Evolutionary conservation across 768 basidiomycete species (phyloP).

Genomic region (Lactarius deliciosus): DNA sequence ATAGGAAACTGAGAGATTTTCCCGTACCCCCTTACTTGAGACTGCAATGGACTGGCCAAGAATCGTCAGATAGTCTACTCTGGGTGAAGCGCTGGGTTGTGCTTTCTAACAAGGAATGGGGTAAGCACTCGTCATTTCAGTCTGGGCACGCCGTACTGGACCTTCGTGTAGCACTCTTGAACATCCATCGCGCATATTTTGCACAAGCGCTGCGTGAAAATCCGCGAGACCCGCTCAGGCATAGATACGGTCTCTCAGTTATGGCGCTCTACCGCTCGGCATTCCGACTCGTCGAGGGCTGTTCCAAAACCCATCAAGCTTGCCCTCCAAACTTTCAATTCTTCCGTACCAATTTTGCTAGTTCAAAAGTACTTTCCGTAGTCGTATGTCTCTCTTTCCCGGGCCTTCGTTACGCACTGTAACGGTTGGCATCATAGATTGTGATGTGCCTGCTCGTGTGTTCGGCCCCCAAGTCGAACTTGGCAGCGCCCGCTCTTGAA

Average conservation of each 20-base stretch:
- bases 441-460: constrained; percentile 42
- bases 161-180: constrained; percentile 49
- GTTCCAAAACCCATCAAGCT: constrained; percentile 44
- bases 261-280: constrained; percentile 71
- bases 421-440: constrained; percentile 39
- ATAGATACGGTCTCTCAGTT: constrained; percentile 67
- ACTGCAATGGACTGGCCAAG: constrained; percentile 37
- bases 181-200: constrained; percentile 67
- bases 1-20: constrained; percentile 61
- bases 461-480: constrained; percentile 39
- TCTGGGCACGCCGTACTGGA: constrained; percentile 18
- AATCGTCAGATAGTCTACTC: constrained; percentile 9
- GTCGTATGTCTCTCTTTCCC: constrained; percentile 46
- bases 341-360: constrained; percentile 50
- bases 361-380: constrained; percentile 67
- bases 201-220: constrained; percentile 63
- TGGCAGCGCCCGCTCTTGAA: constrained; percentile 39
- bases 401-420: neutral
- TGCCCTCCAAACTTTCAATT: constrained; percentile 41
- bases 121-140: constrained; percentile 30
- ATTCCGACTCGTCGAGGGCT: constrained; percentile 58
- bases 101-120: constrained; percentile 34
- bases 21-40: constrained; percentile 46
- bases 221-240: constrained; percentile 55
- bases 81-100: constrained; percentile 28